A percentile compares a stretch with the other conserved stretches of the same genome.
phyloP scores from a whole-genome alignment of 1,284 basidiomycete species.

The Sutorius eximius region DNA sequence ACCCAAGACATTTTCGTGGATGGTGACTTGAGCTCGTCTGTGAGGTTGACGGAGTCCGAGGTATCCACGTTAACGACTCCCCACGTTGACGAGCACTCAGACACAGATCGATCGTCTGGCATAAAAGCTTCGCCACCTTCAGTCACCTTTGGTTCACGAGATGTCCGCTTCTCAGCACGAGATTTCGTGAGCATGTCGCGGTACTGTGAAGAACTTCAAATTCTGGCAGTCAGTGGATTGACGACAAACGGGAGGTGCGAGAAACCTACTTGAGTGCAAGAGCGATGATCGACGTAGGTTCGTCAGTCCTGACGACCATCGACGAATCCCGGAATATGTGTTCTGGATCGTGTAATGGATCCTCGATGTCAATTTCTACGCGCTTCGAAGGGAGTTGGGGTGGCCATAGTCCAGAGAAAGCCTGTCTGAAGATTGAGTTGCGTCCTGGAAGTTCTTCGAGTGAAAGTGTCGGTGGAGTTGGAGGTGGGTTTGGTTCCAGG shows the following conservation, averaged over 20 bases:
- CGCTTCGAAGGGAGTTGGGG: conserved; percentile 50
- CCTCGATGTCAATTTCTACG: conserved; percentile 56
- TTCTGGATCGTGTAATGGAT: conserved; percentile 74
- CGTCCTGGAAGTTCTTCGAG: conserved; percentile 56
- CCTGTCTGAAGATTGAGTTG: conserved; percentile 76
- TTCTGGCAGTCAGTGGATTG: conserved; percentile 3
- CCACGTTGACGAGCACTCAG: conserved; percentile 82
- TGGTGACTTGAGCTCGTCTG: conserved; percentile 72
- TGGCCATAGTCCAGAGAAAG: conserved; percentile 78
- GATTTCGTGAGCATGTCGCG: conserved; percentile 80
- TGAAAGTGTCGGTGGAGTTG: conserved; percentile 57
- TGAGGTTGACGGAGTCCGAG: conserved; percentile 63
- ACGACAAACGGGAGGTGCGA: not conserved
- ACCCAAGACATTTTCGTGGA: conserved; percentile 80
- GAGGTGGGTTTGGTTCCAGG: conserved; percentile 41
- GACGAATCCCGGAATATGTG: conserved; percentile 95
- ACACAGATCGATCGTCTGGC: conserved; percentile 80
- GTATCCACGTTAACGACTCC: conserved; percentile 81
- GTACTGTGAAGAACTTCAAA: conserved; percentile 79
- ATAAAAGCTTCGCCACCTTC: conserved; percentile 79
- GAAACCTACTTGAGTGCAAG: conserved; percentile 80
- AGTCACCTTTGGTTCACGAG: conserved; percentile 63
- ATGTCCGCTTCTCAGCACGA: conserved; percentile 68
- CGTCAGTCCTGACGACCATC: conserved; percentile 95
- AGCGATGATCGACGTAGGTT: conserved; percentile 97